Conservation (phyloP, 2,329 filamentous ascomycete species). For the Helotiales sp. region DNA sequence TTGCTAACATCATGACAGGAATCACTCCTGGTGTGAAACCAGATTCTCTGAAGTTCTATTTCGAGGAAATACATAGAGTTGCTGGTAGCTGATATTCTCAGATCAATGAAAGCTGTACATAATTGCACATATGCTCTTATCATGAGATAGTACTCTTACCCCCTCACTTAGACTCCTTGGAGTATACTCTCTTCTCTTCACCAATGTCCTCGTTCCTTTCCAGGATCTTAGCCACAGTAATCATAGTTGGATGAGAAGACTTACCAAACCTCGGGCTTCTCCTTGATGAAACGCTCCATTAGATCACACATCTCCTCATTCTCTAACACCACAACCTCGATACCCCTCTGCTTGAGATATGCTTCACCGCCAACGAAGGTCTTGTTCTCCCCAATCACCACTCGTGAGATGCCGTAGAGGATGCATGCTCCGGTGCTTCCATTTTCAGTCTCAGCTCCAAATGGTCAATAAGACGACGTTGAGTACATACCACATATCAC, state of each 20-base stretch:
- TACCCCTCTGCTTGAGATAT: conserved; percentile 64
- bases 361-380: conserved; percentile 74
- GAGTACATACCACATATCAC: conserved; percentile 63
- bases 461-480: not conserved
- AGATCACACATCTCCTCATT: conserved; percentile 63
- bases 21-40: conserved; percentile 95
- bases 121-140: not conserved
- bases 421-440: conserved; percentile 68
- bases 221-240: not conserved
- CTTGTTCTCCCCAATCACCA: conserved; percentile 77
- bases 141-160: not conserved
- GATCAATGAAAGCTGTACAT: not conserved
- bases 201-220: conserved; percentile 60
- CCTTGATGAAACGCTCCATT: conserved; percentile 71
- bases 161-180: conserved; percentile 35
- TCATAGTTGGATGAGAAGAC: conserved; percentile 33
- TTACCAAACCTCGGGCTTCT: conserved; percentile 70
- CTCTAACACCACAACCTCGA: conserved; percentile 72
- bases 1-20: conserved; percentile 42
- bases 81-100: conserved; percentile 40
- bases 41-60: conserved; percentile 89
- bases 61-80: conserved; percentile 83
- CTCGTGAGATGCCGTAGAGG: conserved; percentile 71
- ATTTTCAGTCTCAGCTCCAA: not conserved
- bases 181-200: conserved; percentile 44